Base-by-base conservation (phyloP, 345 rosid species). In the Syzygium grande region DNA sequence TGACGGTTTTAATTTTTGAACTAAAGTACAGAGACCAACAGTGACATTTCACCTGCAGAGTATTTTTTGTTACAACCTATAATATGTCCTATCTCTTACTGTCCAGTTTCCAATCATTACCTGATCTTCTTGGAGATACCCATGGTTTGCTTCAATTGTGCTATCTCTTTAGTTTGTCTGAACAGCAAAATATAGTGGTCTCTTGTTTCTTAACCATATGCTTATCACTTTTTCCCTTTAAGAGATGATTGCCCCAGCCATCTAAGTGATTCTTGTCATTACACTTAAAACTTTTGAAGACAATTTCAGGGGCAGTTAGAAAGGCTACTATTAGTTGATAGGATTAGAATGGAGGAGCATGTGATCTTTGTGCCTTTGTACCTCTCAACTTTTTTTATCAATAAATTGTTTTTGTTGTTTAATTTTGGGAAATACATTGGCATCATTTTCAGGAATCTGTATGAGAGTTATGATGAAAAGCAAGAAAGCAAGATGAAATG, bases 401-500 rank as follows among this genome's bases (percentile, higher is more conserved):
- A 73, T 10, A 19, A 9, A 73, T 73, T 73, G 49, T 34, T 73
- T 9, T 73, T 73, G 80, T 73, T 73, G 80, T 73, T 73, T 73
- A 73, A 9, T 41, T 38, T 73, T 73, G 80, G 49, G 13, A 73
- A 38, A 21, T 38, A 2, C 80, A 2, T 73, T 10, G 80, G 80
- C 80, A 34, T 73, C 23, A 61, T 86, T 89, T 90, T 89, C 95
- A 98, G 99, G 95, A 90, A 84, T 90, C 91, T 98, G 77, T 92
- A 94, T 91, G 93, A 91, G 85, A 88, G 90, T 52, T 95, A 94
- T 87, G 93, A 91, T 89, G 93, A 91, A 91, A 91, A 58, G n/a
- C 99, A 94, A 86, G 94, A 98, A 91, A 89, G 88, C 90, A 96
- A 98, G 91, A 89, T 96, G 88, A 95, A 92, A 90, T 98, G 99